Percentiles rank a stretch among this genome's conserved stretches.
These are phyloP conservation scores for Trichoderma gamsii DNA, from an alignment of 495 filamentous ascomycete genomes.

Conservation along the genomic window DNA sequence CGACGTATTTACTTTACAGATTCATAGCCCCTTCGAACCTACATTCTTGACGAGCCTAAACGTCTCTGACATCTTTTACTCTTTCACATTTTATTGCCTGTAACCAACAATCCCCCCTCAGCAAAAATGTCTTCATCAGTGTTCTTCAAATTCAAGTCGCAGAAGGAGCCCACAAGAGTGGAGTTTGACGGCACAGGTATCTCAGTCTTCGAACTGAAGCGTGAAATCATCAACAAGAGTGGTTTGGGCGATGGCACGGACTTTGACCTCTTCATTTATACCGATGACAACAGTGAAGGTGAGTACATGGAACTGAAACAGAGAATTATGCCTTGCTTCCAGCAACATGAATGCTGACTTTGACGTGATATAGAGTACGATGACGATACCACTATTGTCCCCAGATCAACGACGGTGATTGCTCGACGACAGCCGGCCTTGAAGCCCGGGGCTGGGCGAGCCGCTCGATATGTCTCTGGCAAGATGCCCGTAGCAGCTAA, in stretches of 20 bases:
- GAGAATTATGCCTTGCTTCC: background rate
- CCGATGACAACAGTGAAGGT: constrained; percentile 90
- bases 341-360: constrained; percentile 19
- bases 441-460: constrained; percentile 74
- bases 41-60: constrained; percentile 17
- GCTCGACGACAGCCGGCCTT: constrained; percentile 79
- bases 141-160: constrained; percentile 99
- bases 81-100: constrained; percentile 17
- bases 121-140: constrained; percentile 89
- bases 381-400: constrained; percentile 93
- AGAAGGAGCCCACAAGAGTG: constrained; percentile 88
- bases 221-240: constrained; percentile 92
- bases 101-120: constrained; percentile 16
- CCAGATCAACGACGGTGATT: constrained; percentile 87
- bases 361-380: constrained; percentile 67
- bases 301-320: constrained; percentile 30
- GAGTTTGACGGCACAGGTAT: constrained; percentile 98
- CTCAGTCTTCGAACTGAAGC: constrained; percentile 95
- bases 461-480: constrained; percentile 91
- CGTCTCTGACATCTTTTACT: constrained; percentile 19
- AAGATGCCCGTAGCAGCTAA: constrained; percentile 92
- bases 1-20: constrained; percentile 27
- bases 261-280: constrained; percentile 90
- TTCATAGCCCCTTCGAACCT: constrained; percentile 13
- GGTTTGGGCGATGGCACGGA: constrained; percentile 92